phyloP scores from a whole-genome alignment of 257 asterid genomes.

The Capsicum chinense region DNA sequence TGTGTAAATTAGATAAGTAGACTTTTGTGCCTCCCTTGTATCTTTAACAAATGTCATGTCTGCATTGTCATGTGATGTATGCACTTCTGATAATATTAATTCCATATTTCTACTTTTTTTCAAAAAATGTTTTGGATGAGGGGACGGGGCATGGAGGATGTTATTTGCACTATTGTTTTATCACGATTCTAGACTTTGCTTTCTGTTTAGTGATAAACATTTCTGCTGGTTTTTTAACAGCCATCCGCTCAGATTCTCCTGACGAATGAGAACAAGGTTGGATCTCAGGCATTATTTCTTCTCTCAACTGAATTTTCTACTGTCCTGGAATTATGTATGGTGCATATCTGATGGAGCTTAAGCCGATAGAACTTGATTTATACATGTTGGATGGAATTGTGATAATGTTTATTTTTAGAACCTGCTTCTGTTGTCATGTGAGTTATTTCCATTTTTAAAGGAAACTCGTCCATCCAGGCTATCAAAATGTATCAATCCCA shows the following conservation, averaged over 20 bases:
- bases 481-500: neutral
- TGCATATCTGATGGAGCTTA: neutral
- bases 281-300: neutral
- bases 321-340: neutral
- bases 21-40: neutral
- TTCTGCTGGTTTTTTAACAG: conserved; percentile 21
- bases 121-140: conserved; percentile 8
- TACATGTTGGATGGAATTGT: neutral
- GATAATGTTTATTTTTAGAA: conserved; percentile 9
- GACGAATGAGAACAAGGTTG: conserved; percentile 23
- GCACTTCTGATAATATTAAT: neutral
- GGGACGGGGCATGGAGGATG: neutral
- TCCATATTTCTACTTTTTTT: neutral
- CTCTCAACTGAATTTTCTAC: conserved; percentile 8
- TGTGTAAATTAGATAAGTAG: neutral
- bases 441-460: neutral
- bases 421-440: neutral
- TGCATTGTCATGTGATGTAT: conserved; percentile 6
- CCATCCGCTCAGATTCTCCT: neutral
- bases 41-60: neutral
- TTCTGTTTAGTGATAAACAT: neutral
- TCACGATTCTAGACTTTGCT: neutral
- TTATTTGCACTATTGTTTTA: neutral
- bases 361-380: neutral
- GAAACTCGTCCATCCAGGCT: neutral